Base-by-base conservation (phyloP, 1,139 yeast genomes). In the Saccharomyces hybrid region DNA sequence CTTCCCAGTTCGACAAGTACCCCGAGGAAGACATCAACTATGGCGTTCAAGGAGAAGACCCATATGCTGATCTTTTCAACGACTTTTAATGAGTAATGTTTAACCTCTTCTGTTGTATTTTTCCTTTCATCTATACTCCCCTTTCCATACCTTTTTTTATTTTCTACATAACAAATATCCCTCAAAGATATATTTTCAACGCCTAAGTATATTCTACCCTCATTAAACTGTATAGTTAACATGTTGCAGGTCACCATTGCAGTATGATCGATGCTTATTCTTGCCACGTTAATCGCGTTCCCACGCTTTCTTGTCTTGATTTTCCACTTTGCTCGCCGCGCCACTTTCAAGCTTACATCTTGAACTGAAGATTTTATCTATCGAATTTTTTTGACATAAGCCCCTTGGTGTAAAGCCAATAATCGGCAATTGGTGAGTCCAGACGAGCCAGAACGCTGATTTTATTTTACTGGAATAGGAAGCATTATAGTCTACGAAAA, bases 1-100 rank as follows among this genome's bases (percentile, higher is more conserved):
- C 96, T 3, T 86, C 95, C 9, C 85, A 88, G 70, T 91, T 88
- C 69, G 98, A 91, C 70, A 79, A 89, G 60, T 91, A 91, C 66
- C 96, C 97, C 0, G 98, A 91, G 70, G 97, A 89, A 64, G 88
- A 87, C 61, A 78, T 84, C 58, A 90, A 89, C 68, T 91, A 91
- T 69, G 98, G 98, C 52, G 75, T 77, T 44, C 71, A 73, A 44
- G 88, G 90, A 12, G 84, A 81, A 9, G 97, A 91, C 71, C 93
- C 91, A 2, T 90, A 86, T 68, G 81, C 78, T 8, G 79, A 81
- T 50, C 77, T 85, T 66, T 91, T 91, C 71, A 74, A 74, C 19
- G 96, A 90, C 58, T 91, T 91, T 70, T 91, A 75, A 66, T 34
- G 42, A 34, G 14, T 27, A 42, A 26, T 42, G 19, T 28, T 42